These are phyloP conservation scores for Vigna nakashimae DNA, from an alignment of 306 rosid species.

Conservation along the genomic window DNA sequence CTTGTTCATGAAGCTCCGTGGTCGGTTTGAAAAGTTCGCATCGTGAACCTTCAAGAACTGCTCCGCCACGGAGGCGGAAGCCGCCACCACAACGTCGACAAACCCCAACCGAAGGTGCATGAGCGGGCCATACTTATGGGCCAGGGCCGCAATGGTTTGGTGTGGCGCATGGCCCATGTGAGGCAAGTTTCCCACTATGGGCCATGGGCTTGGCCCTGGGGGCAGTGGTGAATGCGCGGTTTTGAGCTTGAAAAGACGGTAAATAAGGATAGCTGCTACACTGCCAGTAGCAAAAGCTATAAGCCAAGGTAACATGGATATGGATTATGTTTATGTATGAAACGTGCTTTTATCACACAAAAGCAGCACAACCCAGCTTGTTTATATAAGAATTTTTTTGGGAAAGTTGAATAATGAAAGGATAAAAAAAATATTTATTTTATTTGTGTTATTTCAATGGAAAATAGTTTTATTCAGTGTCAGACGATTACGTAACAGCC, in stretches of 20 bases:
- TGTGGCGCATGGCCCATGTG: not conserved
- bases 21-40: not conserved
- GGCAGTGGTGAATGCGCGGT: not conserved
- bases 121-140: not conserved
- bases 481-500: no score
- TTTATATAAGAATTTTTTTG: no score
- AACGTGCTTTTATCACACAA: not conserved
- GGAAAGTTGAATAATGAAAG: no score
- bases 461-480: no score
- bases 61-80: conserved; percentile 69
- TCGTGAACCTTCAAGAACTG: conserved; percentile 23
- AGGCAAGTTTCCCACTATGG: not conserved
- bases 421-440: no score
- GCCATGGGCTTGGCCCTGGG: not conserved
- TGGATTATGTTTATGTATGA: no score
- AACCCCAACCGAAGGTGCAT: not conserved
- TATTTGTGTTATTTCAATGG: no score
- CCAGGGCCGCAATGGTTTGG: not conserved
- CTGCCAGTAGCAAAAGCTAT: conserved; percentile 21
- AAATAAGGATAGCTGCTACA: conserved; percentile 34
- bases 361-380: no score
- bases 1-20: not conserved
- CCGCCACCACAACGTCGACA: not conserved
- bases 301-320: conserved; percentile 35
- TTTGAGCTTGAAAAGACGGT: not conserved